Evolutionary conservation across 495 filamentous ascomycete species (phyloP).

Genomic region (Penicillium malachiteum): DNA sequence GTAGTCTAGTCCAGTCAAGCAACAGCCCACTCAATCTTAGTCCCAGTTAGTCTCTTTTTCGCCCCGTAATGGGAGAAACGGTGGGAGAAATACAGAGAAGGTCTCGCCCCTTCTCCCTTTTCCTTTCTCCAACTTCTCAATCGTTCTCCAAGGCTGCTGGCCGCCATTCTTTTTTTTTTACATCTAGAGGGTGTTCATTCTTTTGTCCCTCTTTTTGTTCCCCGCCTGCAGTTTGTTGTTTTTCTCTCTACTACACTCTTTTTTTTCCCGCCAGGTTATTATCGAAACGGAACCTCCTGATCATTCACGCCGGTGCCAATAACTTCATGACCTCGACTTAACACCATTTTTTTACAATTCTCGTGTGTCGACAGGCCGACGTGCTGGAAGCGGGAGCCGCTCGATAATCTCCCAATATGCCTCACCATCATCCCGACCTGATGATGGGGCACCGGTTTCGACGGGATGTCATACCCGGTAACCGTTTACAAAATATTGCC

Average conservation of each 20-base stretch:
- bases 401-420: conserved; percentile 24
- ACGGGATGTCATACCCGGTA: conserved; percentile 30
- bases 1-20: no score
- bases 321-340: conserved; percentile 5
- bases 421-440: conserved; percentile 33
- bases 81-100: neutral
- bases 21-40: no score
- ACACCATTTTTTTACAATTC: neutral
- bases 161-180: conserved; percentile 33
- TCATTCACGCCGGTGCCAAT: no score
- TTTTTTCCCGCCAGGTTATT: neutral
- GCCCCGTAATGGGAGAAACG: neutral
- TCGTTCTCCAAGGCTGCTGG: conserved; percentile 30
- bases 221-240: neutral
- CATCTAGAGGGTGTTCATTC: conserved; percentile 30
- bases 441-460: conserved; percentile 23
- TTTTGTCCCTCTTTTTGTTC: conserved; percentile 9
- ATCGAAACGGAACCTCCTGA: neutral
- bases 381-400: conserved; percentile 5
- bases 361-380: conserved; percentile 6
- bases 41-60: no score
- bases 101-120: conserved; percentile 24
- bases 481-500: conserved; percentile 27
- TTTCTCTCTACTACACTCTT: neutral
- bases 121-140: conserved; percentile 15